Evolutionary conservation across 2,329 filamentous ascomycete genomes (phyloP).

Genomic region (Cladosporium sp.): DNA sequence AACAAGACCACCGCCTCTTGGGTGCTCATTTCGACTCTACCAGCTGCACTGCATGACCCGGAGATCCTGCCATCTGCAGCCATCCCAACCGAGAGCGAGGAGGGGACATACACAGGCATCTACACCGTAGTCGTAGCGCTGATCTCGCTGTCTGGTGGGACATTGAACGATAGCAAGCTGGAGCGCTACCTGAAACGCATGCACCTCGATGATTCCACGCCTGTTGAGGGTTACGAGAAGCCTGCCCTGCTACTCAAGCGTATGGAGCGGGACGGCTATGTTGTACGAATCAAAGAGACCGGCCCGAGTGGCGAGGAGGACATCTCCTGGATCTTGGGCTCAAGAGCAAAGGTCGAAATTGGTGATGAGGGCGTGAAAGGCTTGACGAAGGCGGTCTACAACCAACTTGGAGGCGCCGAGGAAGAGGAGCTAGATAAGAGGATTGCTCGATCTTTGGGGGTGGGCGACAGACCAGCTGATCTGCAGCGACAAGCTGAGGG

Average conservation of each 20-base stretch:
- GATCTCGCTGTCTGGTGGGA: slow-evolving; percentile 70
- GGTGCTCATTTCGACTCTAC: slow-evolving; percentile 73
- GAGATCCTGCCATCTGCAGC: slow-evolving; percentile 68
- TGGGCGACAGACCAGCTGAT: slow-evolving; percentile 22
- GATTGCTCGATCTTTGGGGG: slow-evolving; percentile 36
- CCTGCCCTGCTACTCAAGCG: slow-evolving; percentile 73
- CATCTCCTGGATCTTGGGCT: slow-evolving; percentile 80
- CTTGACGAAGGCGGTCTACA: slow-evolving; percentile 63
- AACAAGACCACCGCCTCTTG: slow-evolving; percentile 55
- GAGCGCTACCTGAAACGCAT: slow-evolving; percentile 71
- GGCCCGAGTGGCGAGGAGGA: slow-evolving; percentile 67
- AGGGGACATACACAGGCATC: slow-evolving; percentile 78
- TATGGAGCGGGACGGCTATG: slow-evolving; percentile 80
- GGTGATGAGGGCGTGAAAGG: slow-evolving; percentile 73
- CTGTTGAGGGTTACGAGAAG: slow-evolving; percentile 55
- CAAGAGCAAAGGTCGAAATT: slow-evolving; percentile 82
- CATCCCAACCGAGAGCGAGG: slow-evolving; percentile 64
- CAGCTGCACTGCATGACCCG: slow-evolving; percentile 62
- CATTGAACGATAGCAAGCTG: slow-evolving; percentile 75
- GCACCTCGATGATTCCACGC: slow-evolving; percentile 73
- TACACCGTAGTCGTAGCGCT: slow-evolving; percentile 78
- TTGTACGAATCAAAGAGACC: slow-evolving; percentile 71
- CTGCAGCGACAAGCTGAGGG: slow-evolving; percentile 5
- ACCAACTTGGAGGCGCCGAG: slow-evolving; percentile 30
- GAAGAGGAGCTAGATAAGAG: slow-evolving; percentile 36